Evolutionary conservation across 169 alveolate species (phyloP).

Genomic region (Toxoplasma gondii): DNA sequence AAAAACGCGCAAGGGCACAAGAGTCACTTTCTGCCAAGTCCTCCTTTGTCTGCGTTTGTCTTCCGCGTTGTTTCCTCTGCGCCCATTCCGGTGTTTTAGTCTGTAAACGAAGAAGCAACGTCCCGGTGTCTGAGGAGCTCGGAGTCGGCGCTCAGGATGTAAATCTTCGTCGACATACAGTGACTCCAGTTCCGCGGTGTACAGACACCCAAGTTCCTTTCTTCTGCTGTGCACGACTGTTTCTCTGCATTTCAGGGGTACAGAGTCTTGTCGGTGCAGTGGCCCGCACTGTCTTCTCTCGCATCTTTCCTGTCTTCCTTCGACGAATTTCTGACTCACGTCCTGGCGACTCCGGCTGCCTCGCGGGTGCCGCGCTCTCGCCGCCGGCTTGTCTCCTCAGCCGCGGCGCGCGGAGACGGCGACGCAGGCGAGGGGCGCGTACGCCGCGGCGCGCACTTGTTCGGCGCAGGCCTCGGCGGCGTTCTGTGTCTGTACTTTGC

Average conservation of each 20-base stretch:
- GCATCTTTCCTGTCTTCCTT: neutral
- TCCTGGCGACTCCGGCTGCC: neutral
- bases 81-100: too few relatives aligned
- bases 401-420: neutral
- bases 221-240: too few relatives aligned
- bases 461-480: slow-evolving; percentile 33
- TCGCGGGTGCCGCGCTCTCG: neutral
- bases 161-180: too few relatives aligned
- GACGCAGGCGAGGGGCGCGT: neutral
- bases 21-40: too few relatives aligned
- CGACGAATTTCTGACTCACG: slow-evolving; percentile 8
- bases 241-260: slow-evolving; percentile 32
- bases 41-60: too few relatives aligned
- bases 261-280: slow-evolving; percentile 12
- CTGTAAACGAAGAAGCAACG: too few relatives aligned
- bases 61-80: too few relatives aligned
- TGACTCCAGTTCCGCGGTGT: too few relatives aligned
- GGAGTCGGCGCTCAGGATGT: too few relatives aligned
- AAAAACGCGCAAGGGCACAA: too few relatives aligned
- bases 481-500: slow-evolving; percentile 8
- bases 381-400: neutral
- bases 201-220: too few relatives aligned
- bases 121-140: too few relatives aligned
- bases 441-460: neutral
- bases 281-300: slow-evolving; percentile 39